phyloP scores from a whole-genome alignment of 768 basidiomycete genomes.

The Kwoniella newhampshirensis region DNA sequence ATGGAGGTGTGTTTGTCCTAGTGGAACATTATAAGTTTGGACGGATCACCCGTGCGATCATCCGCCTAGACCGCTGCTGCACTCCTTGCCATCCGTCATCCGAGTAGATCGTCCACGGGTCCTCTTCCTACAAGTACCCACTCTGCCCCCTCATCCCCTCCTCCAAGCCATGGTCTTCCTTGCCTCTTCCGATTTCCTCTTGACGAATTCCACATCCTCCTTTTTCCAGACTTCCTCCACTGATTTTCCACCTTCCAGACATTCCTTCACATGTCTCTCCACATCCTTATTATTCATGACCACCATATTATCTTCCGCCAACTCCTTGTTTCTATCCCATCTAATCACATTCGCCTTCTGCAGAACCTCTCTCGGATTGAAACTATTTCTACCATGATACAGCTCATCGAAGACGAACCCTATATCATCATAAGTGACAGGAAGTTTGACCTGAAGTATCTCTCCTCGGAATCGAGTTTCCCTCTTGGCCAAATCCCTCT shows the following conservation, averaged over 20 bases:
- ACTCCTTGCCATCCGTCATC: too few relatives aligned
- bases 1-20: too few relatives aligned
- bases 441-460: conserved; percentile 50
- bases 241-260: conserved; percentile 48
- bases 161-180: conserved; percentile 52
- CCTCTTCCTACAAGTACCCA: too few relatives aligned
- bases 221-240: conserved; percentile 71
- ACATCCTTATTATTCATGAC: conserved; percentile 77
- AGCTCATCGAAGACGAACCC: conserved; percentile 84
- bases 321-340: conserved; percentile 69
- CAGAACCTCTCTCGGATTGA: conserved; percentile 76
- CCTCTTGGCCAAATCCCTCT: conserved; percentile 70
- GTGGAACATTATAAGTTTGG: too few relatives aligned
- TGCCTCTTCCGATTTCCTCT: conserved; percentile 64
- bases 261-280: conserved; percentile 61
- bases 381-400: conserved; percentile 66
- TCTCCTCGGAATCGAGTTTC: conserved; percentile 68
- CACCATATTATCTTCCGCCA: conserved; percentile 78
- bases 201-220: conserved; percentile 63
- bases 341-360: conserved; percentile 71
- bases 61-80: too few relatives aligned
- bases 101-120: too few relatives aligned
- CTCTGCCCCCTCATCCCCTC: conserved; percentile 21
- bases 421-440: conserved; percentile 80
- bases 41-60: too few relatives aligned